phyloP scores from a whole-genome alignment of 345 rosid species.

The Mercurialis annua region DNA sequence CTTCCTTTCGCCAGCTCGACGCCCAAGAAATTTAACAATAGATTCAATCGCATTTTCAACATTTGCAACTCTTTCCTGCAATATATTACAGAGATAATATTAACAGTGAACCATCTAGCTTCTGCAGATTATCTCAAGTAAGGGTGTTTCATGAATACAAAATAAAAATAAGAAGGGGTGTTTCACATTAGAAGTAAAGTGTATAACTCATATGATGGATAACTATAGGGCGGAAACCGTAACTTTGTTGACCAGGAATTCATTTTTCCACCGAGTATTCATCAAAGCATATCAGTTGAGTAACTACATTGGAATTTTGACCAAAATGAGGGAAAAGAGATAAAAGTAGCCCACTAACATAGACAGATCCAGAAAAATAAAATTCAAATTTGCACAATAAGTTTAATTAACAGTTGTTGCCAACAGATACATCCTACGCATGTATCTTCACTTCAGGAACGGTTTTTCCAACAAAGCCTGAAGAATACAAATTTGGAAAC shows the following conservation, averaged over 20 bases:
- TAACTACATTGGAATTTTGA: background rate
- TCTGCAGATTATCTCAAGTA: slow-evolving; percentile 3
- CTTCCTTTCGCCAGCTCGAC: slow-evolving; percentile 51
- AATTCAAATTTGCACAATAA: background rate
- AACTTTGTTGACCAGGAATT: background rate
- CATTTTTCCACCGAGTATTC: too few species aligned
- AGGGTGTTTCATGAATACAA: too few species aligned
- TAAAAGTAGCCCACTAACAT: background rate
- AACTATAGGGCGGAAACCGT: background rate
- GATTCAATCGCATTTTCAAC: slow-evolving; percentile 43
- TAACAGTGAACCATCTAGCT: slow-evolving; percentile 3
- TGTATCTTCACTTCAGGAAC: too few species aligned
- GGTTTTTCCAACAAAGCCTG: background rate
- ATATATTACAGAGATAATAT: slow-evolving; percentile 15
- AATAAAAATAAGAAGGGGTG: background rate
- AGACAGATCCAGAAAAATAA: background rate
- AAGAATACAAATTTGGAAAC: background rate
- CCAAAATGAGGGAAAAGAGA: background rate
- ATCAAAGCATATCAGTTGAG: background rate
- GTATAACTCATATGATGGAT: slow-evolving; percentile 2
- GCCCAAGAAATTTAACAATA: slow-evolving; percentile 58
- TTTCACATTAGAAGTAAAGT: background rate
- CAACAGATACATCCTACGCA: too few species aligned
- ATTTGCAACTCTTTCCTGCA: slow-evolving; percentile 56
- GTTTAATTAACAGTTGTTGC: background rate